Percentiles rank a stretch among this genome's conserved stretches.
These are phyloP conservation scores for Eucalyptus paniculata DNA, from an alignment of 345 rosid genomes.

Conservation along the genomic window DNA sequence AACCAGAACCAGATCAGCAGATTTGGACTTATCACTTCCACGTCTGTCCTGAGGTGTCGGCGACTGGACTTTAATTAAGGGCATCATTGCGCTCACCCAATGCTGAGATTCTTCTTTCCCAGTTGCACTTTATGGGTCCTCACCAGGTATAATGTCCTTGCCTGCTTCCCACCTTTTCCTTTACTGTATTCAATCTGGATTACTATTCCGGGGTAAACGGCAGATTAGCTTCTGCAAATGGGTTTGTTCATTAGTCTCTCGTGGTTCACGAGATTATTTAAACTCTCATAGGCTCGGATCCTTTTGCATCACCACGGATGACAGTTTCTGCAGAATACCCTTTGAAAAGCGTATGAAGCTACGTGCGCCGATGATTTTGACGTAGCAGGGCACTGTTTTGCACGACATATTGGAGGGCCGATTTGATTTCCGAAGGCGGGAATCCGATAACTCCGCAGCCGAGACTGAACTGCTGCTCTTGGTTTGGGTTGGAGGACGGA, in stretches of 20 bases:
- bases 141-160: background rate
- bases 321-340: background rate
- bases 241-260: background rate
- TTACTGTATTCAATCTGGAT: background rate
- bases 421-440: background rate
- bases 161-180: background rate
- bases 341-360: background rate
- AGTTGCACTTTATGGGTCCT: background rate
- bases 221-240: background rate
- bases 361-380: background rate
- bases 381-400: background rate
- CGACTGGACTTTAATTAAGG: background rate
- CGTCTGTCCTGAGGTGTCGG: background rate
- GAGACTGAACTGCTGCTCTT: background rate
- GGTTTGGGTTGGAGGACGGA: background rate
- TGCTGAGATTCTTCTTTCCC: background rate
- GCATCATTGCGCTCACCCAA: background rate
- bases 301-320: background rate
- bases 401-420: background rate
- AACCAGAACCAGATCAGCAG: background rate
- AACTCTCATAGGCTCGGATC: background rate
- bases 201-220: background rate
- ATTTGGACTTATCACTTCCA: background rate
- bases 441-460: background rate
- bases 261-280: background rate